Base-by-base conservation (phyloP, 2,329 filamentous ascomycete genomes). In the Pseudonectria buxi region DNA sequence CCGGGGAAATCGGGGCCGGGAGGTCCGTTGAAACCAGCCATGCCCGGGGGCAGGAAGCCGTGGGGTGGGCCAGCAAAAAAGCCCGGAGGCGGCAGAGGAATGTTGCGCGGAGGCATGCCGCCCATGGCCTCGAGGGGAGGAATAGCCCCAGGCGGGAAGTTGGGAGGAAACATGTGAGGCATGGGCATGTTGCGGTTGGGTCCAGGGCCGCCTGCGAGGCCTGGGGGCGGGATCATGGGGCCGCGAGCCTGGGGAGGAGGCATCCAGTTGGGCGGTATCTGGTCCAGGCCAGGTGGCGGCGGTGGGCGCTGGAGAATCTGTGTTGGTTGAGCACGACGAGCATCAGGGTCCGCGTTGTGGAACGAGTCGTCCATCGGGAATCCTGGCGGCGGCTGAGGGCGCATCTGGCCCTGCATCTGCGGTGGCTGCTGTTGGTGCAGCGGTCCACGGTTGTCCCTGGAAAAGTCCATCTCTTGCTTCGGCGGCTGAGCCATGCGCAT, bases 271-370 rank as follows among this genome's bases (percentile, higher is more conserved):
- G 69, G 73, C 13, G 71, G 72, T 61, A 81, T 72, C 48, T 75
- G 72, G 30, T 79, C 76, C 27, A 82, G 59, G 7, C 78, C 77
- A 3, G 75, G 74, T 13, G 71, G 72, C 1, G 69, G 72, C 5
- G 71, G 74, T n/a, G 74, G 76, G 6, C 77, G 73, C 56, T 81
- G 77, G 14, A 82, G 57, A 35, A 82, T 81, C 52, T 81, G 77
- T 4, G 76, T 79, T 4, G 75, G 76, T 45, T 76, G 73, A 38
- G 67, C 68, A 16, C 63, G 64, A 26, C 66, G 65, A 38, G 56
- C 47, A 28, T 76, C 72, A 15, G 58, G 60, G 18, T 76, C 69
- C 11, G 60, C 56, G 32, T 63, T 67, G 36, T 69, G 70, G 50
- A 72, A 73, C 15, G 65, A 57, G 12, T 76, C 73, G 12, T 78